Percentiles rank a stretch among this genome's conserved stretches.
Evolutionary conservation across 495 filamentous ascomycete genomes (phyloP).

Genomic region (Aspergillus panamensis): DNA sequence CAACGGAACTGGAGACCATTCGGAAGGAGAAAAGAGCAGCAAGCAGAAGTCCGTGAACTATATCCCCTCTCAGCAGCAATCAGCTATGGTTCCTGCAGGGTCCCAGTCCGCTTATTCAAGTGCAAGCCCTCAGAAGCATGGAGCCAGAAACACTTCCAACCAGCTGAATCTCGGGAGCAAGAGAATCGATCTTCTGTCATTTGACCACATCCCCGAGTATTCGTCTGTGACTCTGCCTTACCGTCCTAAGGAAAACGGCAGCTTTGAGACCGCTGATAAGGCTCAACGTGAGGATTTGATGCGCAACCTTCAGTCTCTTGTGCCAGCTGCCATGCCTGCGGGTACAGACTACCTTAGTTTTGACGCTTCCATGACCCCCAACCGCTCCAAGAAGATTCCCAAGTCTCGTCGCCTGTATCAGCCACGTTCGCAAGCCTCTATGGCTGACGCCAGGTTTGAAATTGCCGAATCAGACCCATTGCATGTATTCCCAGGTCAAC

Average conservation of each 20-base stretch:
- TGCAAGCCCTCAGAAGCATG: constrained; percentile 14
- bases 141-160: constrained; percentile 9
- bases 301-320: constrained; percentile 22
- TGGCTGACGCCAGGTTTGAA: constrained; percentile 1
- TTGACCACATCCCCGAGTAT: constrained; percentile 21
- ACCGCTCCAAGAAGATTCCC: constrained; percentile 18
- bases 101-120: constrained; percentile 10
- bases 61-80: constrained; percentile 12
- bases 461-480: constrained; percentile 8
- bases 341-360: constrained; percentile 14
- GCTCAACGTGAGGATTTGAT: constrained; percentile 18
- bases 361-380: constrained; percentile 11
- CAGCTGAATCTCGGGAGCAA: constrained; percentile 8
- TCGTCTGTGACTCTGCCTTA: constrained; percentile 14
- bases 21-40: constrained; percentile 13
- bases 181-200: constrained; percentile 24
- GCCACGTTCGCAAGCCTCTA: constrained; percentile 15
- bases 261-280: constrained; percentile 10
- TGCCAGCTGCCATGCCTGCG: constrained; percentile 13
- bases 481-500: constrained; percentile 8
- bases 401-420: constrained; percentile 28
- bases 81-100: constrained; percentile 1
- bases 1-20: constrained; percentile 9
- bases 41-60: constrained; percentile 18
- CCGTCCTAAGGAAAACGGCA: constrained; percentile 7